Base-by-base conservation (phyloP, 2,329 filamentous ascomycete species). In the Penicillium brevicompactum region DNA sequence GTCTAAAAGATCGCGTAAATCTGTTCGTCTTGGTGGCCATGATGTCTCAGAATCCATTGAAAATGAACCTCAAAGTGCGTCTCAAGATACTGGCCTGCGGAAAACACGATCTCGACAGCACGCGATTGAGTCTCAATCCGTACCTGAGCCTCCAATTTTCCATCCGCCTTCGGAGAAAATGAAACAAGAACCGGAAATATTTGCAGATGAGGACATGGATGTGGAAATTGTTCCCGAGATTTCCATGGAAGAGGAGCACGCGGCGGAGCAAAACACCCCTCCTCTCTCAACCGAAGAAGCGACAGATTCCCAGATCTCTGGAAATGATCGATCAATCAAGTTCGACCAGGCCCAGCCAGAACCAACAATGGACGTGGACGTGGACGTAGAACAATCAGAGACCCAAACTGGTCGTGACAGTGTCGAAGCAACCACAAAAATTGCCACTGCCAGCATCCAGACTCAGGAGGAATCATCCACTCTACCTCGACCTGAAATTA, bases 1-100 rank as follows among this genome's bases (percentile, higher is more conserved):
- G 21, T 61, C 69, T 24, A 72, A 72, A 55, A 59, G 68, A 34
- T 49, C 57, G 4, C 62, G 62, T 38, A 69, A 69, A 46, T 74
- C 72, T 3, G 57, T 57, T 13, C 67, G 70, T 22, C 60, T 69
- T 24, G 67, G 67, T 10, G 65, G 64, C 8, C 56, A 66, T 27
- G 46, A 60, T 32, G 57, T 53, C 6, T 57, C 59, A 6, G 40
- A 43, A 14, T 42, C 55, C 7, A 30, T 56, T 4, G 60, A 59
- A 24, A 58, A 62, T 56, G 27, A 18, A 46, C 59, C 22, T 24
- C 49, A 13, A 48, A 56, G 13, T 53, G 22, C 59, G 59, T 13
- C 60, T 6, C 60, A 55, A 5, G 48, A 49, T 18, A 62, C 47
- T 16, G 60, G 62, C 24, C 58, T 64, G 32, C 62, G 63, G 40